Base-by-base conservation (phyloP, 2,329 filamentous ascomycete genomes). In the Triangularia setosa region DNA sequence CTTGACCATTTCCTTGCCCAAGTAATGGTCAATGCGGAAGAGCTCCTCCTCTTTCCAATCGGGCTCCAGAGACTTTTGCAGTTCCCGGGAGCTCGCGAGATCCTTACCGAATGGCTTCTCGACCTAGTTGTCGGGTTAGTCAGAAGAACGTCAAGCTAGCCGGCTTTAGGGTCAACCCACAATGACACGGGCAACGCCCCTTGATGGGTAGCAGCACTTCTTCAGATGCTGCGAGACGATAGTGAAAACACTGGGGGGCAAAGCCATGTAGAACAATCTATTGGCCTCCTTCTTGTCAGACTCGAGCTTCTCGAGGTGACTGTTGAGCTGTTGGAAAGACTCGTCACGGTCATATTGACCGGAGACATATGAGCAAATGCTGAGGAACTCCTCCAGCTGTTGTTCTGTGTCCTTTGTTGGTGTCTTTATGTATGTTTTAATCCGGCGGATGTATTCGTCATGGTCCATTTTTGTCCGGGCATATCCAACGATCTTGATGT, bases 1-100 rank as follows among this genome's bases (percentile, higher is more conserved):
- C 88, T 99, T 99, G 74, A 99, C 95, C 95, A 99, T 99, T 81
- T 99, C 95, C 85, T 99, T 99, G 74, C 96, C 96, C 57, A 99
- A 87, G 79, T 99, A 99, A 82, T 99, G 95, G 78, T 99, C 95
- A 74, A 99, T 99, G 75, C 95, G 93, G 88, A 96, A 99, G 71
- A 99, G 89, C 81, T 99, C 95, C 61, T 98, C 94, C 80, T 99
- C 96, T 75, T 91, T 95, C 96, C 95, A 99, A 81, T 99, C 93
- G 53, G 95, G 95, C 76, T 94, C 92, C 68, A 99, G 87, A 7
- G 95, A 96, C 78, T 91, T 93, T 77, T 98, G 94, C 67, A 99
- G 87, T 79, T 97, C 92, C 65, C 95, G 89, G 61, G 95, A 98
- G 81, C 93, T 97, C 64, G 86, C 88, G 67, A 99, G 86, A 77